Evolutionary conservation across 305 asterid species (phyloP).

Genomic region (Fraxinus nigra): DNA sequence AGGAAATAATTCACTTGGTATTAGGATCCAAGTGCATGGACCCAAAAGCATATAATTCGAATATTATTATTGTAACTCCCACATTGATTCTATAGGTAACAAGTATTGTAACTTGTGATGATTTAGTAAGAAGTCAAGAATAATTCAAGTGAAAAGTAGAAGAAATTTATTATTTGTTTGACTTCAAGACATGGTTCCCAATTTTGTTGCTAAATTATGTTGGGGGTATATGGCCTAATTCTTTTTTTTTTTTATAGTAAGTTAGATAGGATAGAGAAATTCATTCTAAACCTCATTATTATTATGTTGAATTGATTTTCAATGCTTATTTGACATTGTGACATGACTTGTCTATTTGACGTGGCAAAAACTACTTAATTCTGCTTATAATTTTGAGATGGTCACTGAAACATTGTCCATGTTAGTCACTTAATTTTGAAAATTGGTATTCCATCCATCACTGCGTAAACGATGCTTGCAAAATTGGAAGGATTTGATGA

Average conservation of each 20-base stretch:
- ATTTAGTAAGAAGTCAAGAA: not conserved
- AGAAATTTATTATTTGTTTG: not conserved
- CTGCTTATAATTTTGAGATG: not conserved
- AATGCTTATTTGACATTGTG: not conserved
- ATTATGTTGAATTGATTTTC: not conserved
- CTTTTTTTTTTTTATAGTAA: not conserved
- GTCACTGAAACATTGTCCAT: not conserved
- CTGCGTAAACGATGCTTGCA: not conserved
- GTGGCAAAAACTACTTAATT: not conserved
- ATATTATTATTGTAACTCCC: constrained; percentile 4
- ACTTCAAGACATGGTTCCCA: not conserved
- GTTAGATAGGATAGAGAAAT: not conserved
- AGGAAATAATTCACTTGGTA: constrained; percentile 55
- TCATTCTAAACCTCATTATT: not conserved
- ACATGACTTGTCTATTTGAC: not conserved
- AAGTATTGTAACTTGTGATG: not conserved
- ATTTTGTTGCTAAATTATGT: not conserved
- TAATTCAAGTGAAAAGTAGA: not conserved
- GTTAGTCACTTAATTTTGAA: not conserved
- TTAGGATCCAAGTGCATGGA: constrained; percentile 59
- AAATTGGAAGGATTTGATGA: not conserved
- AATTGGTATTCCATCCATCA: not conserved
- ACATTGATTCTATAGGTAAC: not conserved
- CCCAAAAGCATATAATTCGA: constrained; percentile 59
- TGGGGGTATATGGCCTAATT: constrained; percentile 3